A percentile compares a stretch with the other conserved stretches of the same genome.
These are phyloP conservation scores for Tothia fuscella DNA, from an alignment of 2,329 filamentous ascomycete species.

Conservation along the genomic window DNA sequence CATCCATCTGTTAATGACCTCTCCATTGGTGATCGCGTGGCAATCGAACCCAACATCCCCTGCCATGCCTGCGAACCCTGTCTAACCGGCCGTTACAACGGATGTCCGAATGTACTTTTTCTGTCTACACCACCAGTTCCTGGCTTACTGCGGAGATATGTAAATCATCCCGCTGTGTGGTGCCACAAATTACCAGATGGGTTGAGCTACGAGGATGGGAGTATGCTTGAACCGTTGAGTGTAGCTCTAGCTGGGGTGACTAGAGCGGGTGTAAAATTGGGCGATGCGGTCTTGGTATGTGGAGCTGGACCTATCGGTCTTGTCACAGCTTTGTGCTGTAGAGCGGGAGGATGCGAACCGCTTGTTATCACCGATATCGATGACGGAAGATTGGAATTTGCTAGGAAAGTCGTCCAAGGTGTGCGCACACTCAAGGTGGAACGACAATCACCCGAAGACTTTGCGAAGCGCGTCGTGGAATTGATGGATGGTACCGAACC, in stretches of 20 bases:
- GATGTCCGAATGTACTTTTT: constrained; percentile 76
- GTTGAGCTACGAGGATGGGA: constrained; percentile 85
- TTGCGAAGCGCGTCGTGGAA: constrained; percentile 55
- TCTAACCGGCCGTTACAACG: constrained; percentile 87
- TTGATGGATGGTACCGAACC: constrained; percentile 72
- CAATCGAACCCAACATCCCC: constrained; percentile 87
- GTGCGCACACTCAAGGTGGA: constrained; percentile 73
- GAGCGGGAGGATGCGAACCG: constrained; percentile 78
- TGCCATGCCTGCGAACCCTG: constrained; percentile 86
- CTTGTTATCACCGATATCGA: constrained; percentile 94
- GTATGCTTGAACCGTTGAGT: constrained; percentile 78
- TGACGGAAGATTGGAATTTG: constrained; percentile 70
- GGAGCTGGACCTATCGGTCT: constrained; percentile 91
- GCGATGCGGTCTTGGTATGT: constrained; percentile 79
- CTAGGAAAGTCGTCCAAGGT: constrained; percentile 67
- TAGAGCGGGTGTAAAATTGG: constrained; percentile 65
- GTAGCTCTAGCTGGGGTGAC: constrained; percentile 85
- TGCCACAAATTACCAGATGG: constrained; percentile 83
- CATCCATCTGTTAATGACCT: constrained; percentile 69
- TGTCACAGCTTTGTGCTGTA: constrained; percentile 72
- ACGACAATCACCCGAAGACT: constrained; percentile 52
- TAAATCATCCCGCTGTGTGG: constrained; percentile 89
- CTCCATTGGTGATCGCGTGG: constrained; percentile 79
- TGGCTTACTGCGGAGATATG: constrained; percentile 78
- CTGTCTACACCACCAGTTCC: constrained; percentile 82